Evolutionary conservation across 164 flowering plant species (phyloP).

Genomic region (Magnolia officinalis): DNA sequence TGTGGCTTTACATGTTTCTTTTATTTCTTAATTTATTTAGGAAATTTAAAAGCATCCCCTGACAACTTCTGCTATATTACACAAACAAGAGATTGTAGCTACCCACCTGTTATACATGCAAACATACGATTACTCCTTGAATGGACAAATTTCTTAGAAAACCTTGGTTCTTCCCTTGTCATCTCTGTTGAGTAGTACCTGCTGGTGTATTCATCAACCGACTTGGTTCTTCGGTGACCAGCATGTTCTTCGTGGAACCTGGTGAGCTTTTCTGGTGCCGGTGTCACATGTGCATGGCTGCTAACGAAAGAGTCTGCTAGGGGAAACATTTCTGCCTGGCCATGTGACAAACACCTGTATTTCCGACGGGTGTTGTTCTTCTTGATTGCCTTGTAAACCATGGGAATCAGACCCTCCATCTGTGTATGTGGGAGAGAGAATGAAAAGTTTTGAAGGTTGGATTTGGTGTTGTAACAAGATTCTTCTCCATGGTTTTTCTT

Average conservation of each 20-base stretch:
- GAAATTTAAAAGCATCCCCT: not conserved
- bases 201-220: constrained; percentile 1
- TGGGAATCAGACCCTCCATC: constrained; percentile 21
- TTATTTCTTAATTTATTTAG: not conserved
- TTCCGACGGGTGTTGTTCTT: constrained; percentile 10
- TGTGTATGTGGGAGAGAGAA: not conserved
- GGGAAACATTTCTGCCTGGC: constrained; percentile 2
- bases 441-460: not conserved
- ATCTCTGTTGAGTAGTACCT: constrained; percentile 10
- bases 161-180: not conserved
- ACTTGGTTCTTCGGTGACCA: constrained; percentile 2
- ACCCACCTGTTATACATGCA: constrained; percentile 10
- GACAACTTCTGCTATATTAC: not conserved
- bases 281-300: not conserved
- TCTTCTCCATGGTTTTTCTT: not conserved
- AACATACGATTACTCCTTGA: constrained; percentile 11
- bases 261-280: not conserved
- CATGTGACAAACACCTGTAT: constrained; percentile 11
- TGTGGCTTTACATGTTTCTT: not conserved
- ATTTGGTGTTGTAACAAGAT: constrained; percentile 2
- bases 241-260: constrained; percentile 1
- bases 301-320: not conserved
- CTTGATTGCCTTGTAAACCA: constrained; percentile 15
- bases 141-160: constrained; percentile 1
- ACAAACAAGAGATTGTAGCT: not conserved